A percentile compares a stretch with the other conserved stretches of the same genome.
These are phyloP conservation scores for Cochlearia excelsa DNA, from an alignment of 345 rosid species.

Conservation along the genomic window DNA sequence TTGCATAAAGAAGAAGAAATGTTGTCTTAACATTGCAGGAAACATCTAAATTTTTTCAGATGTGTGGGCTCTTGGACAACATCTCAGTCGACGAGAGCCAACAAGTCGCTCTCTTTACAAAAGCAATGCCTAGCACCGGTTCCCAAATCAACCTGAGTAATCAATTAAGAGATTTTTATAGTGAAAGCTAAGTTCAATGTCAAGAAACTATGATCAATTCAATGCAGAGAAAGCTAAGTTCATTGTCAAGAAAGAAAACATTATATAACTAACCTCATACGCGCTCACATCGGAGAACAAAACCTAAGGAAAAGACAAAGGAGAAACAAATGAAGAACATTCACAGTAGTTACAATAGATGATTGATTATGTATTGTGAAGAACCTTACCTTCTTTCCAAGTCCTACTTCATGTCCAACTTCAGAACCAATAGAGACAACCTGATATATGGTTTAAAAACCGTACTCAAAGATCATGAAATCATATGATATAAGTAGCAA, in stretches of 20 bases:
- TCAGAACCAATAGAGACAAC: conserved; percentile 71
- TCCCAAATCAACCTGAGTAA: conserved; percentile 68
- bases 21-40: background rate
- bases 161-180: conserved; percentile 5
- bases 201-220: background rate
- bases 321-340: conserved; percentile 5
- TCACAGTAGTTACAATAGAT: conserved; percentile 11
- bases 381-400: conserved; percentile 69
- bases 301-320: conserved; percentile 50
- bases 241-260: conserved; percentile 10
- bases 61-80: background rate
- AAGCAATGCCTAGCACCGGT: conserved; percentile 70
- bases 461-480: conserved; percentile 3
- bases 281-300: conserved; percentile 85
- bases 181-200: background rate
- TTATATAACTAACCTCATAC: conserved; percentile 48
- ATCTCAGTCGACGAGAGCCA: conserved; percentile 72
- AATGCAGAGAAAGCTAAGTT: background rate
- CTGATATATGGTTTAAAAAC: conserved; percentile 35
- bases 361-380: background rate
- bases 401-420: conserved; percentile 54
- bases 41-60: conserved; percentile 13
- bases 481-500: conserved; percentile 6
- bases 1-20: too few relatives aligned
- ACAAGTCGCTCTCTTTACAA: conserved; percentile 74